A percentile compares a stretch with the other conserved stretches of the same genome.
These are phyloP conservation scores for Pythium dissotocum DNA, from an alignment of 352 stramenopile genomes.

Conservation along the genomic window DNA sequence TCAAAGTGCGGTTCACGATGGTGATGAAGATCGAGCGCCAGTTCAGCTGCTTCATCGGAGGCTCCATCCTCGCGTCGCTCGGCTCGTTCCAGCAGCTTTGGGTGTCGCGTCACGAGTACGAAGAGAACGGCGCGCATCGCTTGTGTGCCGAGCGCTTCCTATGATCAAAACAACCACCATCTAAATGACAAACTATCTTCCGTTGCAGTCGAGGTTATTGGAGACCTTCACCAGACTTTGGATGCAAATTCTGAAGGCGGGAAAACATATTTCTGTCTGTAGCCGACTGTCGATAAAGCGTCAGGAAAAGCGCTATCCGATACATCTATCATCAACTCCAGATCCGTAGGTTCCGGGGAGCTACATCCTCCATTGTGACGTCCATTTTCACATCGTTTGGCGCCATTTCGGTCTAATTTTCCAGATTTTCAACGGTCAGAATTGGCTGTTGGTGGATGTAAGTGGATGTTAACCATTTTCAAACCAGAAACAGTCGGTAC, in stretches of 20 bases:
- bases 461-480: slow-evolving; percentile 18
- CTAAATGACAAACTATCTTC: not conserved
- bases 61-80: slow-evolving; percentile 84
- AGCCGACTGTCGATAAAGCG: not conserved
- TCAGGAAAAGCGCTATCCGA: not conserved
- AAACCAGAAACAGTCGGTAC: not conserved
- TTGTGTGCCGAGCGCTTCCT: slow-evolving; percentile 74
- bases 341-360: not conserved
- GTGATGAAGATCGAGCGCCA: slow-evolving; percentile 83
- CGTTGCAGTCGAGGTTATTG: no score
- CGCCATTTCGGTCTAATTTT: slow-evolving; percentile 13
- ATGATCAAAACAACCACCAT: slow-evolving; percentile 11
- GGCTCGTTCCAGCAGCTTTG: slow-evolving; percentile 89
- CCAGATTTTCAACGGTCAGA: slow-evolving; percentile 7
- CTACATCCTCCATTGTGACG: not conserved
- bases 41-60: slow-evolving; percentile 89
- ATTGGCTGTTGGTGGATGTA: slow-evolving; percentile 10
- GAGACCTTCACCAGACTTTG: no score
- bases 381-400: slow-evolving; percentile 12
- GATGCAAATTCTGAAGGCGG: no score
- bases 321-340: not conserved
- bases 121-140: slow-evolving; percentile 69
- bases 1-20: slow-evolving; percentile 86
- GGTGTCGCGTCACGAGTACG: slow-evolving; percentile 85
- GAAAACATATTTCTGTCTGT: no score